Percentiles rank a stretch among this genome's conserved stretches.
Evolutionary conservation across 192 early-diverging fungal species (phyloP).

Genomic region (Mortierella antarctica): DNA sequence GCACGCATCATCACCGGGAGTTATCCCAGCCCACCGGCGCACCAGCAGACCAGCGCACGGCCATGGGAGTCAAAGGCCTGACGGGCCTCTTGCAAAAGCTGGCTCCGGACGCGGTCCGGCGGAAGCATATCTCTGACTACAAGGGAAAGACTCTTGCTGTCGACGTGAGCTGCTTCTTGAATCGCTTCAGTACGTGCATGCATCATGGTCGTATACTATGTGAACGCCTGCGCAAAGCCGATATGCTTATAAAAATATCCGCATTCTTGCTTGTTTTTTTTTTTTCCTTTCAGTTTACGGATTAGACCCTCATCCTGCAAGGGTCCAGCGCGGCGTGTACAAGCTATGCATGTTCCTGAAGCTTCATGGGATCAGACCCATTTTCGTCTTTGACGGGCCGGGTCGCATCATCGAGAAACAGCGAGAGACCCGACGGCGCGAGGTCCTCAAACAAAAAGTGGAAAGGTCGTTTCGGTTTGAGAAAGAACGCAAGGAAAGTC

Average conservation of each 20-base stretch:
- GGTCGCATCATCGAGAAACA: constrained; percentile 63
- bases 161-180: constrained; percentile 67
- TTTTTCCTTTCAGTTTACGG: constrained; percentile 39
- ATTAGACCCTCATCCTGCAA: constrained; percentile 48
- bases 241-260: neutral
- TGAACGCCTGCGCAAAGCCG: neutral
- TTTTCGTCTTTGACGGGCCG: constrained; percentile 79
- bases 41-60: neutral
- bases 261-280: neutral
- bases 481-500: constrained; percentile 37
- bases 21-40: neutral
- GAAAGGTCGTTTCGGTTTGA: constrained; percentile 52
- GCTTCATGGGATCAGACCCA: constrained; percentile 64
- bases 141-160: constrained; percentile 60
- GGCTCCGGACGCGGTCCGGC: constrained; percentile 58
- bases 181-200: constrained; percentile 59
- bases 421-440: constrained; percentile 53
- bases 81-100: constrained; percentile 63
- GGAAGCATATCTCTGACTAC: constrained; percentile 47
- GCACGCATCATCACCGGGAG: neutral
- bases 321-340: constrained; percentile 72
- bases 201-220: neutral
- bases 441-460: constrained; percentile 33
- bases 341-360: constrained; percentile 60
- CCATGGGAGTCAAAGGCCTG: constrained; percentile 69